Conservation (phyloP, 192 early-diverging fungal species). For the Mortierella alpina region DNA sequence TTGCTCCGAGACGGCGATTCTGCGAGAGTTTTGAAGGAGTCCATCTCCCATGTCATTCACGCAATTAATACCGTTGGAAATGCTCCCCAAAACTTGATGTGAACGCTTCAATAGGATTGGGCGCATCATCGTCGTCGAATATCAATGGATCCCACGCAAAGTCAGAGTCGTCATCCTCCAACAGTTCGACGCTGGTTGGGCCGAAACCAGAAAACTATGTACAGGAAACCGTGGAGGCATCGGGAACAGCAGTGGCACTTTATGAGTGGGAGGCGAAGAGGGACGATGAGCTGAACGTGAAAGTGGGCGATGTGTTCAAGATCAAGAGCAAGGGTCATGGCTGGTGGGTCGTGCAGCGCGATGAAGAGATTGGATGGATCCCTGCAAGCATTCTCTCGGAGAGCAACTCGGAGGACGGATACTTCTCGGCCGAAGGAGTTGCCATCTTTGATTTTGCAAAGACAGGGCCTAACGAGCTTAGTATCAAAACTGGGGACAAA, state of each 20-base stretch:
- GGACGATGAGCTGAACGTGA: constrained; percentile 70
- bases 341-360: constrained; percentile 70
- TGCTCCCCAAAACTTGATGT: too few relatives aligned
- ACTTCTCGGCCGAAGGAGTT: constrained; percentile 59
- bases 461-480: constrained; percentile 61
- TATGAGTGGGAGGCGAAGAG: constrained; percentile 70
- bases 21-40: not conserved
- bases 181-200: constrained; percentile 2
- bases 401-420: constrained; percentile 56
- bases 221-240: constrained; percentile 53
- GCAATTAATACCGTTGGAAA: too few relatives aligned
- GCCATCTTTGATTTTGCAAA: constrained; percentile 64
- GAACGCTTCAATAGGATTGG: too few relatives aligned
- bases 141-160: not conserved
- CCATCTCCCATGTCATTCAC: not conserved
- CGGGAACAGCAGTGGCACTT: constrained; percentile 63
- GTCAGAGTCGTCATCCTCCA: constrained; percentile 5
- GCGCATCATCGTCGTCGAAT: not conserved
- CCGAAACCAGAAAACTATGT: constrained; percentile 38
- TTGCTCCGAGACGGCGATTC: not conserved
- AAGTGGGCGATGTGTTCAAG: constrained; percentile 70
- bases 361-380: constrained; percentile 68
- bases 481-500: constrained; percentile 64
- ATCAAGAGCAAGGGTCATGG: constrained; percentile 66
- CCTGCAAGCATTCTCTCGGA: constrained; percentile 65